These are phyloP conservation scores for Russula brevipes DNA, from an alignment of 768 basidiomycete species.

Conservation along the genomic window DNA sequence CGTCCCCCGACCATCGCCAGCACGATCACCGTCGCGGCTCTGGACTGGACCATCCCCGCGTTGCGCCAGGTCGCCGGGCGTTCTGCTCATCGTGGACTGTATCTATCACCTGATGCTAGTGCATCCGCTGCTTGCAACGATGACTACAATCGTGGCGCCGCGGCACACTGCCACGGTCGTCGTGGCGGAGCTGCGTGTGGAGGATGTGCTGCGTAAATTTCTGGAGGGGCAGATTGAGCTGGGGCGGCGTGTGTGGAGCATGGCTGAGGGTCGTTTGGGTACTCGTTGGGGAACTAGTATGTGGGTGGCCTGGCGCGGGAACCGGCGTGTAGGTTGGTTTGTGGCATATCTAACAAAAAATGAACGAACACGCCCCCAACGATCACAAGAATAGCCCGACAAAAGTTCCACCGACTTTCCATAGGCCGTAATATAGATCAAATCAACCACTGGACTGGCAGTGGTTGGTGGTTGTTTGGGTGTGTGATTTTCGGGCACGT, in stretches of 20 bases:
- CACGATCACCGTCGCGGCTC: neutral
- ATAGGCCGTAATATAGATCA: too few relatives aligned
- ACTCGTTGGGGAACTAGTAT: neutral
- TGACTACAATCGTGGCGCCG: constrained; percentile 1
- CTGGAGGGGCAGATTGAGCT: constrained; percentile 28
- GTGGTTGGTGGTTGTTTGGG: too few relatives aligned
- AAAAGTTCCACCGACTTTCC: too few relatives aligned
- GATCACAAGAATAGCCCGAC: too few relatives aligned
- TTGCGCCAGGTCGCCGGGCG: neutral
- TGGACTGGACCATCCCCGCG: constrained; percentile 17
- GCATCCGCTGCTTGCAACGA: constrained; percentile 6
- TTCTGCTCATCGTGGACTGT: constrained; percentile 12
- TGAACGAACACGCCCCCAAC: too few relatives aligned
- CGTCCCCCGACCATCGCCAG: neutral
- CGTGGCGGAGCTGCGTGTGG: neutral
- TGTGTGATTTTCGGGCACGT: too few relatives aligned
- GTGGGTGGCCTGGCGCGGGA: constrained; percentile 4
- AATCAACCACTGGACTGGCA: too few relatives aligned
- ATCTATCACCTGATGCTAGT: constrained; percentile 11
- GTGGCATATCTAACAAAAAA: too few relatives aligned
- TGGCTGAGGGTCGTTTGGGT: neutral
- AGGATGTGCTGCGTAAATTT: constrained; percentile 25
- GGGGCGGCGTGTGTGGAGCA: constrained; percentile 10
- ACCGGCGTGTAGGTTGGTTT: too few relatives aligned
- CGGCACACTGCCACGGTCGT: neutral